These are phyloP conservation scores for Penicillium sp. DNA, from an alignment of 2,329 filamentous ascomycete species.

Conservation along the genomic window DNA sequence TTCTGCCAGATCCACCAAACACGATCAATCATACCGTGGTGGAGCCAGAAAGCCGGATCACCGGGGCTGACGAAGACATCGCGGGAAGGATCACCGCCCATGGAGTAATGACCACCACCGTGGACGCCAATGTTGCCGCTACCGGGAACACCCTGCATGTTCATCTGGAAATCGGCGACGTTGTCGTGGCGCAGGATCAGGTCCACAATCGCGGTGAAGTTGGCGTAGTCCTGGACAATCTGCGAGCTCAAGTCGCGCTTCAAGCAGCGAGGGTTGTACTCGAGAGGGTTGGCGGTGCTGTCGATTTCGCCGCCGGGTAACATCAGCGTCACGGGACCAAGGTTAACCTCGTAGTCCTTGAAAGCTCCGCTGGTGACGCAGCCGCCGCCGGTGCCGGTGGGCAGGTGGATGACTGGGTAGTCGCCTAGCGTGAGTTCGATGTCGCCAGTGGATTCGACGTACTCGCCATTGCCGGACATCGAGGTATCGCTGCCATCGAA, in stretches of 20 bases:
- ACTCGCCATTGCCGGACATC: slow-evolving; percentile 48
- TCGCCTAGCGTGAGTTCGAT: slow-evolving; percentile 17
- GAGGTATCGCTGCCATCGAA: slow-evolving; percentile 52
- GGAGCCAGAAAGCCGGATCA: slow-evolving; percentile 51
- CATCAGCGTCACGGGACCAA: slow-evolving; percentile 25
- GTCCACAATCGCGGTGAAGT: slow-evolving; percentile 23
- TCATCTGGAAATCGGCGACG: slow-evolving; percentile 37
- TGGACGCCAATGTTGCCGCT: slow-evolving; percentile 44
- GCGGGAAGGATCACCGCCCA: slow-evolving; percentile 47
- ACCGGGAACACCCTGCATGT: slow-evolving; percentile 40
- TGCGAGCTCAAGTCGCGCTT: slow-evolving; percentile 28
- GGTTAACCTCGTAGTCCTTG: slow-evolving; percentile 34
- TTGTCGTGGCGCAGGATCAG: slow-evolving; percentile 23
- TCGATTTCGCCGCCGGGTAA: slow-evolving; percentile 10
- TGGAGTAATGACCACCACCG: slow-evolving; percentile 48
- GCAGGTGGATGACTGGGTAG: slow-evolving; percentile 43
- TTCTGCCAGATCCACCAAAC: slow-evolving; percentile 55
- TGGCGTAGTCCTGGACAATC: slow-evolving; percentile 21
- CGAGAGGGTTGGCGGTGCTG: slow-evolving; percentile 18
- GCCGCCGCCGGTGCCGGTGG: slow-evolving; percentile 39
- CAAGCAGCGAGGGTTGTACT: slow-evolving; percentile 34
- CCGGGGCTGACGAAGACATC: slow-evolving; percentile 49
- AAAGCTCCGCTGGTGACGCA: slow-evolving; percentile 39
- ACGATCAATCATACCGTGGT: slow-evolving; percentile 51
- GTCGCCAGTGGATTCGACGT: slow-evolving; percentile 26